These are phyloP conservation scores for Polysphondylium violaceum DNA, from an alignment of 78 protist genomes.

Conservation along the genomic window DNA sequence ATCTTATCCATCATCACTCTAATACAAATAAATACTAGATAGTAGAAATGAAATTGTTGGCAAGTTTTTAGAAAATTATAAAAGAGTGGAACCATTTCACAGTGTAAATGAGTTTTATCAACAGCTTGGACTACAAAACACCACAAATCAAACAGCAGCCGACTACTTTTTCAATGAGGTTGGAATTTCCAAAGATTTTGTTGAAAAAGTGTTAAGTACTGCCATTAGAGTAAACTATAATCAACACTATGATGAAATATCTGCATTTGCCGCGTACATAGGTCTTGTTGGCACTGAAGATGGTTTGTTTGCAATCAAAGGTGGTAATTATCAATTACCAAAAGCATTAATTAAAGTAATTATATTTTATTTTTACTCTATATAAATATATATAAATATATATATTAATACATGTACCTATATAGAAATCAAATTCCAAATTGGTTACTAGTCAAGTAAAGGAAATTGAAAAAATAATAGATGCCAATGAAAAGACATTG, in stretches of 20 bases:
- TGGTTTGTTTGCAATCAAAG: conserved; percentile 36
- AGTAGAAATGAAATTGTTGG: conserved; percentile 27
- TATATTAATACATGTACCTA: too few relatives aligned
- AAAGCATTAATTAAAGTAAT: conserved; percentile 28
- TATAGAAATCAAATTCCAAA: conserved; percentile 16
- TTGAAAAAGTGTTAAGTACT: conserved; percentile 37
- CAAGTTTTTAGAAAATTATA: conserved; percentile 28
- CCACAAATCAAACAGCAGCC: conserved; percentile 28
- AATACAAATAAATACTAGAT: neutral
- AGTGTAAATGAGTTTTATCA: conserved; percentile 46
- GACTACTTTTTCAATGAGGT: conserved; percentile 8
- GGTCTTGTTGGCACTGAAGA: conserved; percentile 62
- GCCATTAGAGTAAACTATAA: conserved; percentile 69
- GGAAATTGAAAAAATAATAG: neutral
- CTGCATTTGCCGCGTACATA: conserved; percentile 68
- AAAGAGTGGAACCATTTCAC: conserved; percentile 34
- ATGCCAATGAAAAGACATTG: neutral
- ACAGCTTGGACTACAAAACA: conserved; percentile 11
- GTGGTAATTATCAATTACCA: conserved; percentile 66
- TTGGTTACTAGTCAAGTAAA: neutral
- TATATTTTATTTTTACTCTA: neutral
- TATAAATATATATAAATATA: neutral
- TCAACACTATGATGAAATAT: conserved; percentile 55
- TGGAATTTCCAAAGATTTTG: conserved; percentile 35
- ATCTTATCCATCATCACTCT: neutral